Evolutionary conservation across 345 rosid genomes (phyloP), one percentile per base, ranked within the genome.

Genomic region (Aquilaria yunnanensis): DNA sequence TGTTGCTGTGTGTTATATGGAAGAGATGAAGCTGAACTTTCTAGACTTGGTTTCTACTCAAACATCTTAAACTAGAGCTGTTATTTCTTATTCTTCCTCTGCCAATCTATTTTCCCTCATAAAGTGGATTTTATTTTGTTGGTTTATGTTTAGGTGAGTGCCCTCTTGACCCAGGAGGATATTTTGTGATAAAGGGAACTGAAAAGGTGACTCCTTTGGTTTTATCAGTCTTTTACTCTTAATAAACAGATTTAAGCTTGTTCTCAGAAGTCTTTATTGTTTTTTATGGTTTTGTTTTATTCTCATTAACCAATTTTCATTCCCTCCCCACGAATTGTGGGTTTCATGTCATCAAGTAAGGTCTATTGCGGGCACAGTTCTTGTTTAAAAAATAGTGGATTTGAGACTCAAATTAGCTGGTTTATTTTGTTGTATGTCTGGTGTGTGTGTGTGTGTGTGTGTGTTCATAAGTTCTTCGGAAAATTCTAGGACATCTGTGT

Each of bases 111-210:
- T 53, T 31, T 29, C 32, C 23, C 61, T 61, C n/a, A 60, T 50
- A 47, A 14, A 51, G 56, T 64, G 46, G 59, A 57, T 37, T 4
- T 69, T 12, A 65, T 61, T 56, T 61, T 54, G 54, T 57, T 29
- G 41, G 53, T 61, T 66, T 71, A 71, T 8, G 46, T 68, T 66
- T 56, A 93, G 98, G 98, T 70, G 98, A 93, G 78, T 93, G 98
- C 69, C 98, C 97, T 71, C 88, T 88, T 57, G 98, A 93, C 69
- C 96, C 97, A 56, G 97, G 98, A 59, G 97, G 97, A 57, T 93
- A 93, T 82, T 93, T 93, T 72, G 56, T 93, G 56, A 80, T 88
- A 55, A 93, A 90, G 74, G 98, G 98, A 66, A 78, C 86, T 0
- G 97, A 93, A 75, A 93, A 90, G 97, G 97, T 92, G 49, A 55